Base-by-base conservation (phyloP, 441 rosid species). In the Gossypium davidsonii region DNA sequence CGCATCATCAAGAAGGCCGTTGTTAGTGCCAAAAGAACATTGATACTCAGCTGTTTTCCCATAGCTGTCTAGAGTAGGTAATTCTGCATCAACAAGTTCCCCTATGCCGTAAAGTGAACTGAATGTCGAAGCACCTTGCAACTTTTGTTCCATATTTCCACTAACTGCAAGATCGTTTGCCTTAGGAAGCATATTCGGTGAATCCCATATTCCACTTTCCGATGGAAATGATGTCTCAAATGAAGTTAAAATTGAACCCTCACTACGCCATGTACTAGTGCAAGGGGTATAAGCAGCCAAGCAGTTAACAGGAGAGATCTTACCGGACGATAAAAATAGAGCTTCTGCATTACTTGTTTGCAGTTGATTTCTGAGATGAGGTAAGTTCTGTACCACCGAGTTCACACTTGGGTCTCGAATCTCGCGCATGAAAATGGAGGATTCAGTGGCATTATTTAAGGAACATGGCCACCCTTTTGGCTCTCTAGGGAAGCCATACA, bases 201-300 rank as follows among this genome's bases (percentile, higher is more conserved):
- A 73, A 70, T 73, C 78, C 37, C 63, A 81, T 14, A 60, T 12
- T 21, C 62, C 67, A 26, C 62, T 67, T 39, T 82, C 83, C 72
- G 79, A 72, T 18, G 61, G 71, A 42, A 79, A 67, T 7, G 53
- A 81, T 23, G 80, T 77, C 65, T 85, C 86, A 37, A 73, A 37
- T 25, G 89, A 83, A 69, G 88, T 86, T 78, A 86, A 73, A 73
- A 82, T 72, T 48, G 89, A 88, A 80, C 73, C 81, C 74, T 78
- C 87, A 28, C 73, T 79, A 56, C 82, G 83, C 87, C 85, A 79
- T 10, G 83, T 69, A 71, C 85, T 83, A 20, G 72, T 64, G 80
- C 86, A 83, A 70, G 89, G 80, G 17, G 72, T 77, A 82, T 71
- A 59, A 9, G 68, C 48, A 70, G 72, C 74, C 14, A 73, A 59